Evolutionary conservation across 2,329 filamentous ascomycete species (phyloP), one percentile per base, ranked within the genome.

Genomic region (Nemania sp.): DNA sequence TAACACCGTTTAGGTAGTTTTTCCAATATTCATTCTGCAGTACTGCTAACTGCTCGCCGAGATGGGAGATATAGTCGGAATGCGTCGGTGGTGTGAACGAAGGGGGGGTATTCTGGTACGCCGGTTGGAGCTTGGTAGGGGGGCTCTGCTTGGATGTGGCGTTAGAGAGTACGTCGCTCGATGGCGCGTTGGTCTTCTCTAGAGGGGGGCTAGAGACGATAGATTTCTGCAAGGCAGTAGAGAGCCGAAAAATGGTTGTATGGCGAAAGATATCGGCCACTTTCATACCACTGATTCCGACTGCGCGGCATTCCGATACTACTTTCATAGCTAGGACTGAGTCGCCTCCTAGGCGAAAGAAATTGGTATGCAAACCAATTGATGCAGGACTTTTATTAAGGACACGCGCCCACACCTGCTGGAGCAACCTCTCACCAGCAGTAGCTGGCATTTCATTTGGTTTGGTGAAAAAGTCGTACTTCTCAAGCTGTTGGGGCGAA

Each of bases 291-390:
- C 8, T 41, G 38, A 71, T 2, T 29, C 43, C 49, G 64, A 57
- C 49, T 73, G 76, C 45, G 67, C 53, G 29, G 67, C 77, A 56
- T 83, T 81, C 43, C n/a, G 64, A 22, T 0, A 86, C 83, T 2
- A 88, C 73, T 52, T 82, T 83, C 73, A 83, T 84, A 3, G 80
- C 80, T 4, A 72, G 60, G 8, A 82, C 75, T 0, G 80, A 82
- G 68, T 82, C 80, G 38, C 80, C 80, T 2, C 80, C 80, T 0
- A 82, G 69, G 2, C 73, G 72, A 64, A 80, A 78, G 70, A 83
- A 82, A 66, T 78, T 78, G 52, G 77, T 74, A 22, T 70, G 69
- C 8, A 67, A 45, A 1, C 64, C 54, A 7, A 67, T 71, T 2
- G 78, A 71, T 0, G 75, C 74, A 0, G 74, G 29, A 20, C 58